Conservation (phyloP, 1,139 yeast genomes). For the Wickerhamomyces sp. region DNA sequence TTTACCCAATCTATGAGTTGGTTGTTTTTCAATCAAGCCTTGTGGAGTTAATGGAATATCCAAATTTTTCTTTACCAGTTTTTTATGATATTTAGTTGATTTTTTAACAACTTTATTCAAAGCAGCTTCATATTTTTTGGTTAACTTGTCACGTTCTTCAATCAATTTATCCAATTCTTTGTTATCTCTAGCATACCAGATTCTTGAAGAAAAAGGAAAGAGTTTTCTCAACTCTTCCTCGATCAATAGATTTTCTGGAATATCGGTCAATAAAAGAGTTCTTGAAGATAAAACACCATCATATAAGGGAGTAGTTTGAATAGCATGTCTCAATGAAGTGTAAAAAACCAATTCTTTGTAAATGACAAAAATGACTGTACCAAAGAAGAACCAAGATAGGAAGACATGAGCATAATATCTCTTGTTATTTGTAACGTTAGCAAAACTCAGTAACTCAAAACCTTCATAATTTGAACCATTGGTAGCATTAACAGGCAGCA, state of each 20-base stretch:
- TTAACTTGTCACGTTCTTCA: conserved; percentile 49
- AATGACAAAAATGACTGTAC: conserved; percentile 51
- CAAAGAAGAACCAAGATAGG: conserved; percentile 64
- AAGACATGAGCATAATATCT: conserved; percentile 71
- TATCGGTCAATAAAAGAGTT: conserved; percentile 61
- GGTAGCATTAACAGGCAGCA: conserved; percentile 85
- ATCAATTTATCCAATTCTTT: conserved; percentile 46
- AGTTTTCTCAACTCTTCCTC: conserved; percentile 48
- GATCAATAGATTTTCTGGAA: conserved; percentile 42
- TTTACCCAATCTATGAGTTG: conserved; percentile 52
- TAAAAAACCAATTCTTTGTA: conserved; percentile 70
- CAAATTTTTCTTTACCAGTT: conserved; percentile 54
- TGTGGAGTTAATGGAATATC: conserved; percentile 41
- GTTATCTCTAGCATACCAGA: conserved; percentile 64
- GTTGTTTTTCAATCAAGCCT: conserved; percentile 60
- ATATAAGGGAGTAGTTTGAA: conserved; percentile 67
- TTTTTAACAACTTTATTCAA: conserved; percentile 50
- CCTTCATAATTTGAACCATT: conserved; percentile 57
- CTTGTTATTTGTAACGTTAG: conserved; percentile 57
- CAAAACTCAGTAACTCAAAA: conserved; percentile 54
- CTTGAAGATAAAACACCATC: conserved; percentile 63
- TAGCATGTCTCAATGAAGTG: conserved; percentile 59
- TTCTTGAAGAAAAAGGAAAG: conserved; percentile 56
- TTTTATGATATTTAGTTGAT: conserved; percentile 49
- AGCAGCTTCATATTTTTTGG: conserved; percentile 54